A percentile compares a stretch with the other conserved stretches of the same genome.
phyloP scores from a whole-genome alignment of 1,139 yeast genomes.

The Pichia terricola region DNA sequence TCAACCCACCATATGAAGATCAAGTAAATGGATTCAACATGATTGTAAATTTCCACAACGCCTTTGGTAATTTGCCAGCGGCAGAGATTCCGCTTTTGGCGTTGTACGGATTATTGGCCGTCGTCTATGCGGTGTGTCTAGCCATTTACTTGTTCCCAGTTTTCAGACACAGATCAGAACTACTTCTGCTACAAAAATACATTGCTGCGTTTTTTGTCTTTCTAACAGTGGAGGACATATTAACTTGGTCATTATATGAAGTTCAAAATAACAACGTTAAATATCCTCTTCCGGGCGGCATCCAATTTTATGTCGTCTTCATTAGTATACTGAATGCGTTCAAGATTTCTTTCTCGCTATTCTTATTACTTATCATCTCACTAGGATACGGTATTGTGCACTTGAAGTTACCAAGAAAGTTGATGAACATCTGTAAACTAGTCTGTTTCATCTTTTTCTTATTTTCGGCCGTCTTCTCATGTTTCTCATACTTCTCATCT shows the following conservation, averaged over 20 bases:
- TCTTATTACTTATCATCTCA: conserved; percentile 73
- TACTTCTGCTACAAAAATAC: conserved; percentile 85
- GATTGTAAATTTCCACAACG: conserved; percentile 71
- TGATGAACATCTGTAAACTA: conserved; percentile 74
- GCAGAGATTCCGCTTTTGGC: conserved; percentile 87
- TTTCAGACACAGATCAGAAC: conserved; percentile 77
- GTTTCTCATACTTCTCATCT: conserved; percentile 49
- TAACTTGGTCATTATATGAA: conserved; percentile 89
- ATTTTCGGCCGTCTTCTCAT: conserved; percentile 56
- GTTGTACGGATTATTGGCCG: conserved; percentile 76
- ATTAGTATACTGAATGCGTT: conserved; percentile 72
- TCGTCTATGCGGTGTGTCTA: conserved; percentile 73
- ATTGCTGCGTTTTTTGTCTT: conserved; percentile 78
- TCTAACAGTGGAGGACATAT: conserved; percentile 74
- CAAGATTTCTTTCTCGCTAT: conserved; percentile 82
- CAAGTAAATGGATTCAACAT: conserved; percentile 41
- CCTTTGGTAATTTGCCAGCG: conserved; percentile 84
- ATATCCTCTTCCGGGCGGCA: conserved; percentile 43
- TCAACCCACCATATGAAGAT: conserved; percentile 27
- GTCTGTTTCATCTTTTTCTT: conserved; percentile 67
- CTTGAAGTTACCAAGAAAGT: conserved; percentile 66
- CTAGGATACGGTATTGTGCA: conserved; percentile 92
- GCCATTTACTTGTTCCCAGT: conserved; percentile 80
- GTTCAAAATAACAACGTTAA: conserved; percentile 55
- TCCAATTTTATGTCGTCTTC: conserved; percentile 65